Evolutionary conservation across 352 stramenopile genomes (phyloP).

Genomic region (Phytophthora citricola): DNA sequence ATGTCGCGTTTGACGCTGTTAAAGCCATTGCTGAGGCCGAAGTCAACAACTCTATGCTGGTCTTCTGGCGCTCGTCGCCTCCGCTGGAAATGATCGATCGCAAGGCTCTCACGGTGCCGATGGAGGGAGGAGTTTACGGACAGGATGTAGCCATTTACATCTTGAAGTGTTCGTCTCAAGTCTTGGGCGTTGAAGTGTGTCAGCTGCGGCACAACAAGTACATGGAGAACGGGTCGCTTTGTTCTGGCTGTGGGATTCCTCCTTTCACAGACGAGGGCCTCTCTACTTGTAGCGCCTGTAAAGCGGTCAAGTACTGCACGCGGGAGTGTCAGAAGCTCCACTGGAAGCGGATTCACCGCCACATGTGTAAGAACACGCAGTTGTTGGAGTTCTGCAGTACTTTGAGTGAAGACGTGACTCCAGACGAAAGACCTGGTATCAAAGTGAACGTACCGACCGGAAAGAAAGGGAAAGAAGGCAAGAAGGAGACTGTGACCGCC

Average conservation of each 20-base stretch:
- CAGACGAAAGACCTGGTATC: constrained; percentile 12
- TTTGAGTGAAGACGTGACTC: constrained; percentile 35
- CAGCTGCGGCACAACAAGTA: constrained; percentile 38
- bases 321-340: constrained; percentile 40
- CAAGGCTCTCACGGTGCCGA: constrained; percentile 26
- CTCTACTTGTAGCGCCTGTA: constrained; percentile 37
- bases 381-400: constrained; percentile 30
- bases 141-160: constrained; percentile 39
- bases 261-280: constrained; percentile 17
- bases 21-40: constrained; percentile 19
- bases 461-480: background rate
- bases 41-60: constrained; percentile 30
- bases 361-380: constrained; percentile 34
- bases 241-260: constrained; percentile 26
- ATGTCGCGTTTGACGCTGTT: constrained; percentile 1
- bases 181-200: constrained; percentile 30
- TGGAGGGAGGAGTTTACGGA: constrained; percentile 28
- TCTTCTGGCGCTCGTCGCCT: constrained; percentile 39
- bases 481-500: background rate
- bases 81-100: constrained; percentile 36
- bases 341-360: constrained; percentile 42
- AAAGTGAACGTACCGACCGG: background rate
- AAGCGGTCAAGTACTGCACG: constrained; percentile 39
- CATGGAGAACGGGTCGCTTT: constrained; percentile 28
- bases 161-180: constrained; percentile 28